Evolutionary conservation across 2,329 filamentous ascomycete genomes (phyloP), one percentile per base, ranked within the genome.

Genomic region (Neofusicoccum parvum): DNA sequence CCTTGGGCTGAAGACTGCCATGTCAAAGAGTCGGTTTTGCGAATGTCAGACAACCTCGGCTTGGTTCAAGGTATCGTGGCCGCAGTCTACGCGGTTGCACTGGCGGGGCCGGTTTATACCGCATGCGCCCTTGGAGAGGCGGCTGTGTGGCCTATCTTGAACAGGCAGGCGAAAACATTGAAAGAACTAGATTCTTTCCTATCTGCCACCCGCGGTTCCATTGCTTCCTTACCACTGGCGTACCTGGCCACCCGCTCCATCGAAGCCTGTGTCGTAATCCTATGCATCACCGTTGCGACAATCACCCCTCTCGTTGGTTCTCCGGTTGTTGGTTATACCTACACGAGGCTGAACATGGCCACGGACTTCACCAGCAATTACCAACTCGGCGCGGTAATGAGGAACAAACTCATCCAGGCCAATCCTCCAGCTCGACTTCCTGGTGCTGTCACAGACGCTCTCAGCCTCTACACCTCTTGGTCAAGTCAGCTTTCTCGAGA

Each of bases 101-200:
- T 68, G 15, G 67, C 65, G 3, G 56, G 62, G 1, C 48, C 65
- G 6, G 65, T 65, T 2, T 68, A 48, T 27, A 39, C 67, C 11
- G 58, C 65, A 3, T 66, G 66, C 36, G 45, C 63, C 12, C 51
- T 68, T 5, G 66, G 56, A 1, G 67, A 68, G 37, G 49, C 67
- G 2, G 67, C 67, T 14, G 15, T 68, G n/a, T 68, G 67, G 67
- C 67, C 67, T 10, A 37, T 68, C 14, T 39, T 67, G 36, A 45
- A 60, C 10, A 39, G 51, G 41, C 65, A 66, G 5, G 11, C 54
- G 5, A 68, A 41, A 7, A 60, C 34, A 14, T 34, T 67, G 12
- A 48, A 41, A 9, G 37, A 67, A 12, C n/a, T 64, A 49, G 48
- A 49, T 23, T 53, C 58, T 14, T 64, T 53, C 12, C 15, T 65